Percentiles rank a stretch among this genome's conserved stretches.
phyloP scores from a whole-genome alignment of 768 basidiomycete genomes.

The Erythrobasidium yunnanense region DNA sequence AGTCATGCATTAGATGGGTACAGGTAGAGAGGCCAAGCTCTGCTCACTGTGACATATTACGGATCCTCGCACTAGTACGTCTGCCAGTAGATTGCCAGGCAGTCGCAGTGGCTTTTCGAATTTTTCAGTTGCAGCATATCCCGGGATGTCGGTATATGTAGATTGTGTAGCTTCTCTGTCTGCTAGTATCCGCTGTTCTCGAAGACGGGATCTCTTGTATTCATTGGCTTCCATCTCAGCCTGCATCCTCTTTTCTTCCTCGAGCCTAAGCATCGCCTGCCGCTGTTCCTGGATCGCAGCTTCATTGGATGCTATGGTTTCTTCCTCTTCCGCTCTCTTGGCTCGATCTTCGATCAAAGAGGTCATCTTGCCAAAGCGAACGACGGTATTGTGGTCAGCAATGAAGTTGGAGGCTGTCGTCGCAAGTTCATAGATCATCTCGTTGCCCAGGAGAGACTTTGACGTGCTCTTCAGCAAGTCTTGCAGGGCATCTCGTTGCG shows the following conservation, averaged over 20 bases:
- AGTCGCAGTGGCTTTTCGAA: background rate
- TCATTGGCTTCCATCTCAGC: conserved; percentile 8
- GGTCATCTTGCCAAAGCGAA: conserved; percentile 16
- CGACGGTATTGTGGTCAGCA: conserved; percentile 1
- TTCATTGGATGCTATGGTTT: background rate
- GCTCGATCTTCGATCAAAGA: conserved; percentile 10
- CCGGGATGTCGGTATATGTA: background rate
- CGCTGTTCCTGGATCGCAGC: conserved; percentile 2
- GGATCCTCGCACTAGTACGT: conserved; percentile 9
- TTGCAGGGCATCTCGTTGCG: background rate
- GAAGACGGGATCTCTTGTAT: background rate
- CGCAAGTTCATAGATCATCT: conserved; percentile 21
- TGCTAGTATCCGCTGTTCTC: background rate
- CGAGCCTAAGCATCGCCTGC: background rate
- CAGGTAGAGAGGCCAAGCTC: background rate
- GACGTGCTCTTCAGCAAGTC: background rate
- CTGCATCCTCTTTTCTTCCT: background rate
- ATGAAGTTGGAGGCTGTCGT: conserved; percentile 12
- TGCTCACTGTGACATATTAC: background rate
- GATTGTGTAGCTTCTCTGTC: background rate
- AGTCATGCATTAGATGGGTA: background rate
- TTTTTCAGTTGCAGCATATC: background rate
- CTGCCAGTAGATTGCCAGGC: conserved; percentile 15
- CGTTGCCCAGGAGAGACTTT: conserved; percentile 10
- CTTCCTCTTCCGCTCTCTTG: conserved; percentile 6